A percentile compares a stretch with the other conserved stretches of the same genome.
Evolutionary conservation across 768 basidiomycete species (phyloP).

Genomic region (Leccinellum albellum): DNA sequence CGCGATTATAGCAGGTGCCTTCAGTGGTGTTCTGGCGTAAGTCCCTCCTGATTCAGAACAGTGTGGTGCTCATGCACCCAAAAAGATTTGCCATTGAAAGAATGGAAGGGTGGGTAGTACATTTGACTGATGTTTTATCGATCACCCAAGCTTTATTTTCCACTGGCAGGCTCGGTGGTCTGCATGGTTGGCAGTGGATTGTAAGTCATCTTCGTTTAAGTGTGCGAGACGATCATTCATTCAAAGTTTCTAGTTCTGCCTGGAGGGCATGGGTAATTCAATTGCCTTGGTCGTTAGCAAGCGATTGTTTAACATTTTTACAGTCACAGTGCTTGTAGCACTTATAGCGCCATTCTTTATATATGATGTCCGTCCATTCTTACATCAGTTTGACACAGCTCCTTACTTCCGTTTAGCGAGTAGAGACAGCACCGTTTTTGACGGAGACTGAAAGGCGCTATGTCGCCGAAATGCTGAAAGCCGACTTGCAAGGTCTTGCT

Average conservation of each 20-base stretch:
- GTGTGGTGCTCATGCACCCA: not conserved
- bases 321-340: conserved; percentile 14
- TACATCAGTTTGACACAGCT: not conserved
- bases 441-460: conserved; percentile 39
- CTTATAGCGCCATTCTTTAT: conserved; percentile 41
- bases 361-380: conserved; percentile 40
- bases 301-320: not conserved
- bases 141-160: not conserved
- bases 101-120: conserved; percentile 32
- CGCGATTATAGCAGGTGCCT: conserved; percentile 49
- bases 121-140: conserved; percentile 6
- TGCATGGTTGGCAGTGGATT: conserved; percentile 39
- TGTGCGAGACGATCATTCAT: conserved; percentile 1
- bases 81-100: conserved; percentile 33
- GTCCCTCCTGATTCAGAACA: conserved; percentile 7
- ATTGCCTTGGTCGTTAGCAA: not conserved
- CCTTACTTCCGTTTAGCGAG: conserved; percentile 9
- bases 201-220: conserved; percentile 15
- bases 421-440: conserved; percentile 14
- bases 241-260: conserved; percentile 23
- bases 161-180: conserved; percentile 23
- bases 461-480: conserved; percentile 38
- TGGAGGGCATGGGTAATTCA: conserved; percentile 24
- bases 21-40: conserved; percentile 46
- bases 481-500: conserved; percentile 41